phyloP scores from a whole-genome alignment of 2,329 filamentous ascomycete species.

The Cercospora brassicicola region DNA sequence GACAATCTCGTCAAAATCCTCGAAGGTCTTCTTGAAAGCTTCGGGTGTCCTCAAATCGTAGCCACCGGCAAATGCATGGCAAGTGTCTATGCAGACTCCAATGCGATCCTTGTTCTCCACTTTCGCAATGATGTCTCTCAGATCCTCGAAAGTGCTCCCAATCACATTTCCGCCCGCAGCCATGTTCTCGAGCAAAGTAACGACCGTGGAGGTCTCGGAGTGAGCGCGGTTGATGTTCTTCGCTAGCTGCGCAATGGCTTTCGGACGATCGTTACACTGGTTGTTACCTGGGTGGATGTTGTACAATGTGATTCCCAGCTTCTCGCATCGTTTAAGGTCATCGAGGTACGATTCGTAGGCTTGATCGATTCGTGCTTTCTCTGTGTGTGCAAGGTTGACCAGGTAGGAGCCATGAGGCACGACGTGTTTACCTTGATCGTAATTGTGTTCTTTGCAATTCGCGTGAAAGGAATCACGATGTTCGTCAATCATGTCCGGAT shows the following conservation, averaged over 20 bases:
- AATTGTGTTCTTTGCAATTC: slow-evolving; percentile 67
- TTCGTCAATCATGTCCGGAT: slow-evolving; percentile 70
- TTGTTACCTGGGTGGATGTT: slow-evolving; percentile 95
- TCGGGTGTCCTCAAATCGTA: slow-evolving; percentile 80
- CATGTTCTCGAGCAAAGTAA: slow-evolving; percentile 94
- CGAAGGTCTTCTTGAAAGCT: slow-evolving; percentile 71
- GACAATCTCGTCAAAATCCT: slow-evolving; percentile 73
- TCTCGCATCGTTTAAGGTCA: slow-evolving; percentile 81
- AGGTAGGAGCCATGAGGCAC: slow-evolving; percentile 95
- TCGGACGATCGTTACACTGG: slow-evolving; percentile 58
- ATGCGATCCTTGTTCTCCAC: slow-evolving; percentile 80
- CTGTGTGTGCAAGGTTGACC: slow-evolving; percentile 87
- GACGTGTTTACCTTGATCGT: slow-evolving; percentile 69
- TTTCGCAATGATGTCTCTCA: slow-evolving; percentile 76
- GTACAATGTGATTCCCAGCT: slow-evolving; percentile 84
- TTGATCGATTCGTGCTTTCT: slow-evolving; percentile 76
- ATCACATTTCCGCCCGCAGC: slow-evolving; percentile 85
- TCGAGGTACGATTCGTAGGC: slow-evolving; percentile 85
- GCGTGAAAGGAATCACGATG: slow-evolving; percentile 68
- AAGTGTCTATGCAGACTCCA: slow-evolving; percentile 94
- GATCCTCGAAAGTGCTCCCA: slow-evolving; percentile 80
- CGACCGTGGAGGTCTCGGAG: slow-evolving; percentile 66
- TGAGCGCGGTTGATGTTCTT: slow-evolving; percentile 80
- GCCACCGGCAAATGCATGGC: slow-evolving; percentile 90
- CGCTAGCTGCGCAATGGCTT: slow-evolving; percentile 77